Evolutionary conservation across 768 basidiomycete species (phyloP).

Genomic region (Trametes villosa): DNA sequence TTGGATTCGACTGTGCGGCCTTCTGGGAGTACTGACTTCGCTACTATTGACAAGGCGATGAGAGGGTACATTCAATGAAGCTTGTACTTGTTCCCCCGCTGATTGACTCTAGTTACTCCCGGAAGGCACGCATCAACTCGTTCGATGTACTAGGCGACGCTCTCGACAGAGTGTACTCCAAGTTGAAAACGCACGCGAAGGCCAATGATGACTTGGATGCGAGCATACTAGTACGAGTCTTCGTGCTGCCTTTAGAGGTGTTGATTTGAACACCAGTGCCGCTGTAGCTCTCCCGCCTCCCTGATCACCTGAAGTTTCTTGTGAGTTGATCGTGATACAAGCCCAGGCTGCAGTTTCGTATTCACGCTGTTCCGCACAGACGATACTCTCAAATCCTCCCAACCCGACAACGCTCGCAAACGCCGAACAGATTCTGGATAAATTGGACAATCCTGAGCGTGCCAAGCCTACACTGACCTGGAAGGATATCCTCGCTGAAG

Average conservation of each 20-base stretch:
- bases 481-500: slow-evolving; percentile 79
- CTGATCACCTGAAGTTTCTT: slow-evolving; percentile 74
- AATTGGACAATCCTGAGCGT: slow-evolving; percentile 47
- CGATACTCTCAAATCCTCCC: slow-evolving; percentile 60
- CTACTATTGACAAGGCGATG: slow-evolving; percentile 53
- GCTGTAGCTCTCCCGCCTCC: slow-evolving; percentile 57
- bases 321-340: slow-evolving; percentile 45
- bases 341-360: background rate
- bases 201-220: slow-evolving; percentile 64
- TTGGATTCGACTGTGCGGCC: slow-evolving; percentile 64
- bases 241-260: background rate
- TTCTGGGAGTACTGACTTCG: slow-evolving; percentile 59
- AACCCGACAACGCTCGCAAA: slow-evolving; percentile 49
- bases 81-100: background rate
- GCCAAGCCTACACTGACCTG: slow-evolving; percentile 59
- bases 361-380: slow-evolving; percentile 39
- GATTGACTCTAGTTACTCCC: slow-evolving; percentile 19
- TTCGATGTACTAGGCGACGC: slow-evolving; percentile 65
- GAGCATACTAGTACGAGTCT: slow-evolving; percentile 59
- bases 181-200: slow-evolving; percentile 54
- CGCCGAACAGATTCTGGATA: slow-evolving; percentile 59
- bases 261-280: slow-evolving; percentile 3
- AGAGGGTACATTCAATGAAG: slow-evolving; percentile 53
- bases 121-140: slow-evolving; percentile 74
- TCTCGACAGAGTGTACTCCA: slow-evolving; percentile 53